Evolutionary conservation across 2,329 filamentous ascomycete genomes (phyloP).

Genomic region (Canariomyces notabilis): DNA sequence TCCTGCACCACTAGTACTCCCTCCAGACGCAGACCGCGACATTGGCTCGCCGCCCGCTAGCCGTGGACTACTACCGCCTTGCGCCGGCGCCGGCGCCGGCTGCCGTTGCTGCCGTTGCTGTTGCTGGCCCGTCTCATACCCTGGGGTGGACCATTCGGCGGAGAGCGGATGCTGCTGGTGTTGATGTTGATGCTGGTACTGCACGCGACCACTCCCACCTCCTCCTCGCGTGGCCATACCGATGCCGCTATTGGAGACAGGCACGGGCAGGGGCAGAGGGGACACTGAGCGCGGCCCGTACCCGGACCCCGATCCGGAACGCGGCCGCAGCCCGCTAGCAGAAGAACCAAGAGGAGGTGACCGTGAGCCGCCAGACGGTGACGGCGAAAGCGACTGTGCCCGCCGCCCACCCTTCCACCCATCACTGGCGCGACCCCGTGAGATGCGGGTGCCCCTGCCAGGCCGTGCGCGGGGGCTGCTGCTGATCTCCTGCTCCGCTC

Average conservation of each 20-base stretch:
- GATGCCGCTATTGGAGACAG: background rate
- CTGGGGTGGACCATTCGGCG: background rate
- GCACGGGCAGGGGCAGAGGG: background rate
- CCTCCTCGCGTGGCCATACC: background rate
- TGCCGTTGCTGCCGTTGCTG: no score
- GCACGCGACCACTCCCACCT: background rate
- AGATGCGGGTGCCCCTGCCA: background rate
- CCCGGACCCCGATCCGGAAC: background rate
- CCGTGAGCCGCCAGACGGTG: no score
- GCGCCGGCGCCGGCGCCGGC: background rate
- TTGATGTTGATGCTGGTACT: background rate
- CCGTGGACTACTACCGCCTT: background rate
- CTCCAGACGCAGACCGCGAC: constrained; percentile 6
- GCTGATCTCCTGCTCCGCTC: no score
- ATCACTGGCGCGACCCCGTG: background rate
- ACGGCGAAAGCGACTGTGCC: background rate
- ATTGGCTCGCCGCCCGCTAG: constrained; percentile 6
- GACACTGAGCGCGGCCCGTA: background rate
- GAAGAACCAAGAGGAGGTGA: no score
- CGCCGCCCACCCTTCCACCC: background rate
- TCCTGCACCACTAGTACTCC: constrained; percentile 11
- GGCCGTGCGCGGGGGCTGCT: background rate
- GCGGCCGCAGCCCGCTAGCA: no score
- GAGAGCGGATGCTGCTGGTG: background rate
- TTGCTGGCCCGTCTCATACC: no score